Evolutionary conservation across 768 basidiomycete species (phyloP), one percentile per base, ranked within the genome.

Genomic region (Asterophora lycoperdoides): DNA sequence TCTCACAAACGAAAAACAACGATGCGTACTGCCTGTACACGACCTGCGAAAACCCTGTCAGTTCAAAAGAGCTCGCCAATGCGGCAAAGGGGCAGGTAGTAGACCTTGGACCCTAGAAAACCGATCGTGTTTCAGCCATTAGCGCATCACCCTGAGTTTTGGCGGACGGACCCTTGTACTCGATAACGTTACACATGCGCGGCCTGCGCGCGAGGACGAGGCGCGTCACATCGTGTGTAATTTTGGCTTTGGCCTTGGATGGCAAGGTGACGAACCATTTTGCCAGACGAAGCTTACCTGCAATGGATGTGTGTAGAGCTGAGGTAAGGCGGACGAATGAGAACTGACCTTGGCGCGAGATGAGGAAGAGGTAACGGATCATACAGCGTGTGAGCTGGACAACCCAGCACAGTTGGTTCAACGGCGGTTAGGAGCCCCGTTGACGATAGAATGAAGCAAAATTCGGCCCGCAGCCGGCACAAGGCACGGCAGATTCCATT

Each of bases 221-320:
- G 67, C 93, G 91, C 1, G 93, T 94, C 26, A 97, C 88, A 62
- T 98, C 95, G 69, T 92, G 93, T 55, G 96, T 84, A 61, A 95
- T 93, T 78, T 93, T 95, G 46, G 79, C 77, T 67, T 92, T 94
- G 30, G 73, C 72, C 67, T 93, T 91, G 17, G 84, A 74, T 26
- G 87, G 73, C 67, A 93, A 75, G 1, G 95, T 89, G 15, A 81
- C 77, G 65, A 91, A 98, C 95, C 95, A 98, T 78, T 98, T 98
- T 26, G 93, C 84, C 32, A 97, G 80, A 46, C 95, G 83, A 43
- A 97, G 81, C 72, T 95, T 95, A 56, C 94, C 92, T 94, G 45
- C 20, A 23, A 18, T 50, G 42, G 13, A 40, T 30, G 36, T 33
- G 41, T 42, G 13, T 44, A 41, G 26, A 5, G 37, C 28, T n/a